Conservation (phyloP, 2,329 filamentous ascomycete genomes). For the Penicillium sp. region DNA sequence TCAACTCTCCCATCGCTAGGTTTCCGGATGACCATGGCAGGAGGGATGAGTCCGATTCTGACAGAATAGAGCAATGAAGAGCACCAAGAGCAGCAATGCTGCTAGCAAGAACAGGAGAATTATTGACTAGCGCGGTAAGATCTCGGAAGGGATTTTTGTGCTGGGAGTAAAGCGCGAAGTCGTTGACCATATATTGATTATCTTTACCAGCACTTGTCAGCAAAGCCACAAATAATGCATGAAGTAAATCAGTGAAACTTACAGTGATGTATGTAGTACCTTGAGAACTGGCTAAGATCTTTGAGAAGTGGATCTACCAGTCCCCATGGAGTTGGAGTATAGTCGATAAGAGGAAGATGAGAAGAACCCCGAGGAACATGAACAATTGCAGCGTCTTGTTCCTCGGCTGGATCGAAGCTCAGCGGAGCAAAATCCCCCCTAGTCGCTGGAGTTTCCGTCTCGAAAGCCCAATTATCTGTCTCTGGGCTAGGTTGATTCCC, state of each 20-base stretch:
- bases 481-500: conserved; percentile 18
- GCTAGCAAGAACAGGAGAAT: conserved; percentile 47
- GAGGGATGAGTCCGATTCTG: conserved; percentile 34
- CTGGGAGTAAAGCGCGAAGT: conserved; percentile 50
- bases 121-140: conserved; percentile 47
- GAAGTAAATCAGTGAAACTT: conserved; percentile 21
- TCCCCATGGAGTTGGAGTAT: conserved; percentile 37
- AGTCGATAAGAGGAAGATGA: conserved; percentile 7
- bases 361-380: conserved; percentile 13
- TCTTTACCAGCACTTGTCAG: conserved; percentile 28
- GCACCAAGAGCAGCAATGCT: conserved; percentile 51
- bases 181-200: conserved; percentile 42
- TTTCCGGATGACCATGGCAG: conserved; percentile 35
- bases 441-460: conserved; percentile 3
- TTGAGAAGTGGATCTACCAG: conserved; percentile 50
- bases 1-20: conserved; percentile 13
- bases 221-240: not conserved
- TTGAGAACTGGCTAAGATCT: conserved; percentile 44
- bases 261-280: conserved; percentile 51
- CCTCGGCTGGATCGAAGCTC: not conserved
- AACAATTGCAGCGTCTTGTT: conserved; percentile 15
- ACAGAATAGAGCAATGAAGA: conserved; percentile 47
- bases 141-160: conserved; percentile 51
- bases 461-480: conserved; percentile 15
- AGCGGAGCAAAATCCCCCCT: not conserved